Percentiles rank a stretch among this genome's conserved stretches.
Evolutionary conservation across 306 rosid species (phyloP).

Genomic region (Malus domestica): ASM211411v1 NC_041799.1:12048001-12048500

Average conservation of each 20-base stretch:
- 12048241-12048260: background rate
- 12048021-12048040: conserved; percentile 1
- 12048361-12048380: background rate
- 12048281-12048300: background rate
- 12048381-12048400: conserved; percentile 80
- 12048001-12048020: background rate
- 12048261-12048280: background rate
- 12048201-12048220: background rate
- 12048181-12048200: too few species aligned
- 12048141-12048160: background rate
- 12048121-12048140: background rate
- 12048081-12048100: conserved; percentile 88
- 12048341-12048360: background rate
- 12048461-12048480: conserved; percentile 87
- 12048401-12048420: conserved; percentile 70
- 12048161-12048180: background rate
- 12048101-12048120: conserved; percentile 87
- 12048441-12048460: conserved; percentile 79
- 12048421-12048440: conserved; percentile 71
- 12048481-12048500: conserved; percentile 33
- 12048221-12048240: background rate
- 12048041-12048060: conserved; percentile 79
- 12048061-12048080: conserved; percentile 81
- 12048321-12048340: background rate
- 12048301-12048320: too few species aligned